These are phyloP conservation scores for Cystobasidium sp. DNA, from an alignment of 1,284 basidiomycete genomes.

Conservation along the genomic window DNA sequence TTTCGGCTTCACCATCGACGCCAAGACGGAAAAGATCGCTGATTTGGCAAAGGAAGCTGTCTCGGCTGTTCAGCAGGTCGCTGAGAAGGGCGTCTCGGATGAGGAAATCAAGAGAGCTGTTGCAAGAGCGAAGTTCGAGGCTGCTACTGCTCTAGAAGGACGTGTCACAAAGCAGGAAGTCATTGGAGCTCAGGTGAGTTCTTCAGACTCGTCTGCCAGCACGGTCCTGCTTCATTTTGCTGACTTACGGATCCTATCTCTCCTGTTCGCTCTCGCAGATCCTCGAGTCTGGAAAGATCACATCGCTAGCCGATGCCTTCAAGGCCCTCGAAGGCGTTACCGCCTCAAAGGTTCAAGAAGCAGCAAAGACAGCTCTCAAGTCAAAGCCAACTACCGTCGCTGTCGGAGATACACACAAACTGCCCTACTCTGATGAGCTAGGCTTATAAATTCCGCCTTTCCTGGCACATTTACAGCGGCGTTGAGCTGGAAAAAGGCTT, in stretches of 20 bases:
- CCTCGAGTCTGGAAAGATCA: slow-evolving; percentile 55
- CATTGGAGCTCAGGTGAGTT: slow-evolving; percentile 48
- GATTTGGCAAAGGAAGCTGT: slow-evolving; percentile 66
- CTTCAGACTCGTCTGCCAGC: not conserved
- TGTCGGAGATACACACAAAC: slow-evolving; percentile 72
- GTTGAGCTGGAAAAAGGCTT: no score
- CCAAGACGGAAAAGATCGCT: slow-evolving; percentile 65
- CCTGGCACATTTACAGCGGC: not conserved
- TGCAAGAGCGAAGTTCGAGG: slow-evolving; percentile 81
- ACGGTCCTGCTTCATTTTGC: not conserved
- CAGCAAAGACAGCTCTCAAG: slow-evolving; percentile 62
- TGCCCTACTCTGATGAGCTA: slow-evolving; percentile 69
- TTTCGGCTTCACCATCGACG: slow-evolving; percentile 77
- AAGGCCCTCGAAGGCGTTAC: slow-evolving; percentile 53
- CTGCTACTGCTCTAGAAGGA: slow-evolving; percentile 71
- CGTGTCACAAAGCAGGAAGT: slow-evolving; percentile 56
- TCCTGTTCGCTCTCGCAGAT: slow-evolving; percentile 41
- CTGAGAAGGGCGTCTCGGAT: slow-evolving; percentile 62
- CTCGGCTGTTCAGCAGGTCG: slow-evolving; percentile 68
- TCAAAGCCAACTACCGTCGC: slow-evolving; percentile 83
- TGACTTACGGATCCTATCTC: not conserved
- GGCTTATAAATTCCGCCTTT: slow-evolving; percentile 21
- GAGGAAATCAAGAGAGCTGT: slow-evolving; percentile 79
- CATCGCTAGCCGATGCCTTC: slow-evolving; percentile 53
- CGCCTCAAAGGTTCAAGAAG: slow-evolving; percentile 54